phyloP scores from a whole-genome alignment of 441 rosid genomes.

The Breynia disticha region DNA sequence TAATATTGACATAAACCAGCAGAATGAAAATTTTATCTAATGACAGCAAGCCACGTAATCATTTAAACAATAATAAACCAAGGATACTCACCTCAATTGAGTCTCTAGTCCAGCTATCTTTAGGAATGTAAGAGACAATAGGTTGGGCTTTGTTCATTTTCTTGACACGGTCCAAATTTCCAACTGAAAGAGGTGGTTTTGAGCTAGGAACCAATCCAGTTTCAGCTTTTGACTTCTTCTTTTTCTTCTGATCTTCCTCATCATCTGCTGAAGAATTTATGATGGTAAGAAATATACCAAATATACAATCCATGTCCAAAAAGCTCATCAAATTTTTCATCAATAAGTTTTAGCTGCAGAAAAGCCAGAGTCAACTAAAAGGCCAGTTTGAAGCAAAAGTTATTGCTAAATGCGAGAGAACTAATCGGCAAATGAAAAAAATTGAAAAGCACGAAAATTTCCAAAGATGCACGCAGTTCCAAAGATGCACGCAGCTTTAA shows the following conservation, averaged over 20 bases:
- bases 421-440: too few species aligned
- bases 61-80: neutral
- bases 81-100: slow-evolving; percentile 42
- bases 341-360: too few species aligned
- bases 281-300: slow-evolving; percentile 5
- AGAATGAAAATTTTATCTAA: too few species aligned
- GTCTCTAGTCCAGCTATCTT: slow-evolving; percentile 40
- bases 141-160: slow-evolving; percentile 41
- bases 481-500: neutral
- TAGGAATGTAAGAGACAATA: slow-evolving; percentile 32
- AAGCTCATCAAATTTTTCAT: neutral
- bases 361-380: neutral
- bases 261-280: slow-evolving; percentile 41
- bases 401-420: neutral
- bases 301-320: neutral
- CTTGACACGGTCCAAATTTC: slow-evolving; percentile 40
- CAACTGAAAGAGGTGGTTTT: slow-evolving; percentile 16
- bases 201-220: too few species aligned
- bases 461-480: neutral
- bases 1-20: neutral
- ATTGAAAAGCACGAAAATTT: too few species aligned
- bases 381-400: neutral
- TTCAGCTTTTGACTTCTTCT: slow-evolving; percentile 36
- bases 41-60: too few species aligned
- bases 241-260: slow-evolving; percentile 56